Evolutionary conservation across 805 yeast species (phyloP).

Genomic region (Spathaspora passalidarum): DNA sequence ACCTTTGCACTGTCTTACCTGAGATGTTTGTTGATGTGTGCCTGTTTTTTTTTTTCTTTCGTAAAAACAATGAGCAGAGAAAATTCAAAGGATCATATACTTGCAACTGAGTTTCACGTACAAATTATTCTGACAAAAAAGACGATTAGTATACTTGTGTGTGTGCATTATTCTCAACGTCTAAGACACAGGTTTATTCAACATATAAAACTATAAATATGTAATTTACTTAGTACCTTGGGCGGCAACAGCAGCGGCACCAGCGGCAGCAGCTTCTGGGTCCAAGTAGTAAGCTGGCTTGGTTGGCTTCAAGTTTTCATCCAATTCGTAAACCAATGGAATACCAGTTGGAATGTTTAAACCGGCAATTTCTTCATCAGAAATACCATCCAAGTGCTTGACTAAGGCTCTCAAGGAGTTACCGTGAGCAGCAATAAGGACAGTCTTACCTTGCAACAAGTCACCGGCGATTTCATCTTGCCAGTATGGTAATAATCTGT

Average conservation of each 20-base stretch:
- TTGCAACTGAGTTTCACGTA: too few relatives aligned
- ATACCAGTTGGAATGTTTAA: conserved; percentile 98
- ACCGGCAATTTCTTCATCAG: conserved; percentile 88
- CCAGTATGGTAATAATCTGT: conserved; percentile 96
- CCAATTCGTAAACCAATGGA: conserved; percentile 95
- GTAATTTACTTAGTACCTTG: conserved; percentile 62
- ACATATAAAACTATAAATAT: too few relatives aligned
- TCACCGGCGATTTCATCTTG: conserved; percentile 86
- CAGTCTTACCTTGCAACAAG: conserved; percentile 84
- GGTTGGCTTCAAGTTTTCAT: conserved; percentile 79
- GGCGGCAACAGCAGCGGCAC: conserved; percentile 98
- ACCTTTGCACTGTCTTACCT: too few relatives aligned
- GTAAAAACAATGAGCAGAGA: too few relatives aligned
- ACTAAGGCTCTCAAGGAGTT: conserved; percentile 96
- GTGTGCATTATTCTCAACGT: too few relatives aligned
- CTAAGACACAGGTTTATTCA: too few relatives aligned
- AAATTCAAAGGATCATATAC: too few relatives aligned
- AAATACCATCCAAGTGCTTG: conserved; percentile 90
- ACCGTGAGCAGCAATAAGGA: conserved; percentile 94
- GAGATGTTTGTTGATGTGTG: too few relatives aligned
- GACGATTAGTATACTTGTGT: too few relatives aligned
- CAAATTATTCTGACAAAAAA: too few relatives aligned
- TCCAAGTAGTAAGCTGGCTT: conserved; percentile 95
- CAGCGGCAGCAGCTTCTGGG: conserved; percentile 99
- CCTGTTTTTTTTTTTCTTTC: too few relatives aligned